Base-by-base conservation (phyloP, 768 basidiomycete species). In the Psilocybe sp. region DNA sequence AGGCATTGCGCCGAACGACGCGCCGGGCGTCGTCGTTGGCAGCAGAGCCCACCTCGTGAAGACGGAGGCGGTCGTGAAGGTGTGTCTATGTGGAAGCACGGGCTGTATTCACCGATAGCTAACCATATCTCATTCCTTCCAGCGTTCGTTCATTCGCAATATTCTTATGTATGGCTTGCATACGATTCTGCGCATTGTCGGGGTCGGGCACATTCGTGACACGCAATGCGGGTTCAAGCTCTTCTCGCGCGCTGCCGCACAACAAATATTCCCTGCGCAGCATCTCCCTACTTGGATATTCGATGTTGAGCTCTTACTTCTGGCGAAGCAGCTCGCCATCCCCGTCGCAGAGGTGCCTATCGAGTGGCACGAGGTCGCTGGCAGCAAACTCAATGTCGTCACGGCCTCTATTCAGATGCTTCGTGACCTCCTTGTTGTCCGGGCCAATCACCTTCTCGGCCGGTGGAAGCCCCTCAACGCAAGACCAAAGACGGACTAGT, bases 181-280 rank as follows among this genome's bases (percentile, higher is more conserved):
- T 65, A 85, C 90, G 15, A 84, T 94, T 63, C 78, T 97, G 8
- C 84, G 87, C 33, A 80, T 96, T 40, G 84, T 96, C 28, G 94
- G 95, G 41, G 92, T 94, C 3, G 87, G 87, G 7, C 86, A 92
- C 61, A 89, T 96, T 52, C 82, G 90, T 19, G 94, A 97, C 71
- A 98, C 95, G 14, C 95, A 97, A 64, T 97, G 95, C 63, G 95
- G 95, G 31, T 98, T 98, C 83, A 98, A 98, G 70, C 80, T 98
- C 20, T 95, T 96, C 70, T 85, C 92, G 13, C 89, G 92, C 10
- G 60, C 74, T 3, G 86, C 93, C 0, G 93, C 93, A 8, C 81
- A 77, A 45, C 79, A 80, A 51, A 84, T 98, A 53, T 98, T 96
- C 68, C 92, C 92, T 1, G 75, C 77, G 1, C 87, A 96, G 61